Evolutionary conservation across 2,329 filamentous ascomycete genomes (phyloP).

Genomic region (Didymella lethalis): DNA sequence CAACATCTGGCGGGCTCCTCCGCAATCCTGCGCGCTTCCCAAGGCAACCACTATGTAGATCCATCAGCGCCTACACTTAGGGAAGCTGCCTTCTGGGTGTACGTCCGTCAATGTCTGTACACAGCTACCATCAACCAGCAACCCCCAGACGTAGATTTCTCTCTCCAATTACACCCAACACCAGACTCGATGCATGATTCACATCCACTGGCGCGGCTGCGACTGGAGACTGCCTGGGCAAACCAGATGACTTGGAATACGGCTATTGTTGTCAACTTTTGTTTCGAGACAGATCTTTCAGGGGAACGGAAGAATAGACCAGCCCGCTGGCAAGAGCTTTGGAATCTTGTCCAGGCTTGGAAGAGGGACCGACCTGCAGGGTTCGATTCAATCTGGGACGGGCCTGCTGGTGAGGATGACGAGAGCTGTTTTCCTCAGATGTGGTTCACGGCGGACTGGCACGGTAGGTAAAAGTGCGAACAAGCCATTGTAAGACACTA

Average conservation of each 20-base stretch:
- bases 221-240: slow-evolving; percentile 43
- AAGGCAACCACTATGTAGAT: slow-evolving; percentile 38
- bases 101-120: slow-evolving; percentile 46
- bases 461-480: slow-evolving; percentile 28
- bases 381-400: slow-evolving; percentile 43
- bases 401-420: slow-evolving; percentile 20
- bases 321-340: slow-evolving; percentile 35
- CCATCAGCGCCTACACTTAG: slow-evolving; percentile 45
- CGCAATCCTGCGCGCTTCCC: slow-evolving; percentile 43
- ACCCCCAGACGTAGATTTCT: slow-evolving; percentile 41
- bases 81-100: slow-evolving; percentile 46
- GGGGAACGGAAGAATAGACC: slow-evolving; percentile 23
- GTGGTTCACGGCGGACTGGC: slow-evolving; percentile 45
- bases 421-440: slow-evolving; percentile 34
- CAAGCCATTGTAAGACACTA: background rate
- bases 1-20: slow-evolving; percentile 43
- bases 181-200: slow-evolving; percentile 34
- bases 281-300: slow-evolving; percentile 32
- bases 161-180: slow-evolving; percentile 34
- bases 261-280: slow-evolving; percentile 42
- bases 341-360: slow-evolving; percentile 38
- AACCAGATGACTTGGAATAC: slow-evolving; percentile 48
- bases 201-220: slow-evolving; percentile 36
- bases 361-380: slow-evolving; percentile 31
- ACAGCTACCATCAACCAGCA: slow-evolving; percentile 45